Evolutionary conservation across 805 yeast genomes (phyloP).

Genomic region (Cyberlindnera maritima): DNA sequence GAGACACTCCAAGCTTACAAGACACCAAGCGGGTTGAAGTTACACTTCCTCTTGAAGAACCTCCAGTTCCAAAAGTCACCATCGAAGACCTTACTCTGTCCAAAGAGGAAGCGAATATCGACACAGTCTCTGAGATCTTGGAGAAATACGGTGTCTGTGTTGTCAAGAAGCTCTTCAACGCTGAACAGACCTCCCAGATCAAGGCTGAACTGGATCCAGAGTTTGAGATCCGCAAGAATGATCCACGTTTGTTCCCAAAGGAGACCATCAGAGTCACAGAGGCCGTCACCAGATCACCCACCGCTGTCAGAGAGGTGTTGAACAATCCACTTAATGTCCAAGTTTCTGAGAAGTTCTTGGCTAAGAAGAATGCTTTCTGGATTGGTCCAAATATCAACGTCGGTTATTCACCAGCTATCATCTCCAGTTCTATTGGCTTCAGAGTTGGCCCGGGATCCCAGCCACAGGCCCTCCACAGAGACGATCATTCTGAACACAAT

Average conservation of each 20-base stretch:
- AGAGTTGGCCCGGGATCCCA: constrained; percentile 7
- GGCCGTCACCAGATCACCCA: constrained; percentile 3
- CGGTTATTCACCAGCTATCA: constrained; percentile 2
- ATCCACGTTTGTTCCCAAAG: constrained; percentile 4
- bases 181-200: neutral
- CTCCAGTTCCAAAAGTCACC: constrained; percentile 1
- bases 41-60: neutral
- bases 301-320: constrained; percentile 2
- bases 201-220: constrained; percentile 1
- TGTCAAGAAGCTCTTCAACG: neutral
- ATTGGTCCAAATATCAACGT: constrained; percentile 3
- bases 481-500: constrained; percentile 6
- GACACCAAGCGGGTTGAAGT: constrained; percentile 1
- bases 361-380: constrained; percentile 6
- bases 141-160: constrained; percentile 6
- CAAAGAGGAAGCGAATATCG: constrained; percentile 1
- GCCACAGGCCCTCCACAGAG: constrained; percentile 1
- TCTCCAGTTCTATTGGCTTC: constrained; percentile 2
- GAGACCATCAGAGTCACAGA: constrained; percentile 3
- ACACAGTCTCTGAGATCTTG: neutral
- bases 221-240: constrained; percentile 1
- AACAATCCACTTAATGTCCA: neutral
- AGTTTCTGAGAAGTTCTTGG: constrained; percentile 5
- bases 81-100: neutral
- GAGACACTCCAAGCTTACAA: neutral